phyloP scores from a whole-genome alignment of 2,329 filamentous ascomycete genomes.

The Trichoderma cornu-damae region DNA sequence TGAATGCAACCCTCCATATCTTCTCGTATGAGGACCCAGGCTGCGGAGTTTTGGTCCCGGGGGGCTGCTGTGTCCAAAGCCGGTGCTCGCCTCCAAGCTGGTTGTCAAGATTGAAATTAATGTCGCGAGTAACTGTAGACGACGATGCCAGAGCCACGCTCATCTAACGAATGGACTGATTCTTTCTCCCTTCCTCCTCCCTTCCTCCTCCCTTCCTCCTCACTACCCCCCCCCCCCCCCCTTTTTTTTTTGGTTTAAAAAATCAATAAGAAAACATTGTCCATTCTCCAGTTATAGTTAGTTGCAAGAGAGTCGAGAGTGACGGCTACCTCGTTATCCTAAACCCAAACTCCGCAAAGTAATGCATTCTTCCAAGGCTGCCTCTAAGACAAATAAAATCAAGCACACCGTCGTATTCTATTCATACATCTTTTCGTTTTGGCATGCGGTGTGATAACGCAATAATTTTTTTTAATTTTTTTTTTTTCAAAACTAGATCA shows the following conservation, averaged over 20 bases:
- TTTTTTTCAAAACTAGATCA: conserved; percentile 56
- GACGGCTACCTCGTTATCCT: not conserved
- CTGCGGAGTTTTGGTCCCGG: not conserved
- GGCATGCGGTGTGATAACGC: not conserved
- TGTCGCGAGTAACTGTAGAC: not conserved
- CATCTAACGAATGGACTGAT: not conserved
- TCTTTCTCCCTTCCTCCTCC: too few relatives aligned
- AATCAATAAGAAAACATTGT: too few relatives aligned
- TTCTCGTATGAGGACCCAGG: not conserved
- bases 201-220: not conserved
- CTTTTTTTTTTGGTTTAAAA: too few relatives aligned
- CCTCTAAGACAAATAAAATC: not conserved
- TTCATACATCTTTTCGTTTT: not conserved
- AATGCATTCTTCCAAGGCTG: not conserved
- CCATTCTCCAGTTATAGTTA: not conserved
- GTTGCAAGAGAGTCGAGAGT: conserved; percentile 12
- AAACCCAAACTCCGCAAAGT: not conserved
- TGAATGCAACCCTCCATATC: not conserved
- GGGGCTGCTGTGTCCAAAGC: not conserved
- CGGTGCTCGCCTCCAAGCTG: not conserved
- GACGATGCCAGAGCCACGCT: not conserved
- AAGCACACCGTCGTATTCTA: not conserved
- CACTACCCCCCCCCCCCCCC: too few relatives aligned
- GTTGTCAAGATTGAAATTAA: not conserved
- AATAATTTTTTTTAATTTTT: not conserved